phyloP scores from a whole-genome alignment of 1,284 basidiomycete genomes.

The Porogramme epimiltina region DNA sequence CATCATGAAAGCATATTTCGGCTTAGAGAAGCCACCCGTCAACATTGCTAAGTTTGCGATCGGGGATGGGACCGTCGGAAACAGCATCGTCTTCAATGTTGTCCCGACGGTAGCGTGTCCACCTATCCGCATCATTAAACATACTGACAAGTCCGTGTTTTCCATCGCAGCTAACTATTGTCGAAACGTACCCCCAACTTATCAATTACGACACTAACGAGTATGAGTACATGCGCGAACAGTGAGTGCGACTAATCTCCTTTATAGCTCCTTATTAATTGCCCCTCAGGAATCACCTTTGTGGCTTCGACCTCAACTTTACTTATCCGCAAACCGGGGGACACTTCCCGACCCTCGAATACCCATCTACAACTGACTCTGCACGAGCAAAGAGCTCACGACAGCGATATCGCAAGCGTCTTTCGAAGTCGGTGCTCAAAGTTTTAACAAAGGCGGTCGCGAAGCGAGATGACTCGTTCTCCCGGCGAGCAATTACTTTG shows the following conservation, averaged over 20 bases:
- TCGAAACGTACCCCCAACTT: constrained; percentile 72
- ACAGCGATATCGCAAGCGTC: background rate
- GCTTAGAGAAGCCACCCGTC: constrained; percentile 62
- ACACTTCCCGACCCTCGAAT: constrained; percentile 45
- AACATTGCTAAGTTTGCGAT: constrained; percentile 67
- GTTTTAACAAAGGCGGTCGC: background rate
- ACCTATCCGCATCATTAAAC: constrained; percentile 15
- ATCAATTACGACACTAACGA: constrained; percentile 67
- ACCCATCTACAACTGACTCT: no score
- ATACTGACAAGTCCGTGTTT: no score
- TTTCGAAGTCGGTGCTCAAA: no score
- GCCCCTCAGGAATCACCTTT: constrained; percentile 52
- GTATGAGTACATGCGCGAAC: constrained; percentile 63
- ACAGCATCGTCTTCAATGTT: constrained; percentile 48
- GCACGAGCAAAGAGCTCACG: no score
- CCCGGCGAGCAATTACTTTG: constrained; percentile 12
- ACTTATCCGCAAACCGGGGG: constrained; percentile 64
- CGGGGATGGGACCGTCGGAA: constrained; percentile 63
- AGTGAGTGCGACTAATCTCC: constrained; percentile 42
- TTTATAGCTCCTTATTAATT: constrained; percentile 20
- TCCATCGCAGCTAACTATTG: constrained; percentile 43
- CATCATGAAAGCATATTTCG: constrained; percentile 70
- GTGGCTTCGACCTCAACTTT: constrained; percentile 67
- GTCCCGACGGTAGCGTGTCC: constrained; percentile 48
- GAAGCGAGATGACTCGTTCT: background rate